Evolutionary conservation across 2,329 filamentous ascomycete genomes (phyloP), one percentile per base, ranked within the genome.

Genomic region (Calonectria pauciramosa): DNA sequence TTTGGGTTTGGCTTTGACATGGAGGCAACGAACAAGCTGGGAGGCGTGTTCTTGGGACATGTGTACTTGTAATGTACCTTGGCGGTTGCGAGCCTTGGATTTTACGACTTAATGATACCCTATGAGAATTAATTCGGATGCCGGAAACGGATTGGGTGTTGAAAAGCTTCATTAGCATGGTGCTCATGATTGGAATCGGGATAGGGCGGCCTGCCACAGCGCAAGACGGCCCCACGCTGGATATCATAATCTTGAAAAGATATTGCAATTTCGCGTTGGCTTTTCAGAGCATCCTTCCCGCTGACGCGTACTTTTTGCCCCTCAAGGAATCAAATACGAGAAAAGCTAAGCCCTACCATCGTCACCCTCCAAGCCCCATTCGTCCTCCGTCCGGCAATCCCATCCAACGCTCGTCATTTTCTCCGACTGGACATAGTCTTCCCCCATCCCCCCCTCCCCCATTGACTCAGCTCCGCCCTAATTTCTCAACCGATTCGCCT

Each of bases 1-100:
- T 85, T 82, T 85, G 83, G 82, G 66, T 84, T 78, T 85, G 72
- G 80, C 74, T 80, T 81, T 80, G 76, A 79, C 44, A 64, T 44
- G n/a, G 18, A 49, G 28, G 28, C 23, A 41, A 68, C 34, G 47
- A 59, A 63, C 13, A 41, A 28, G 13, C 32, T 49, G 34, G 38
- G 23, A 32, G 36, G 28, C 36, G 26, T 28, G 56, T 56, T 36
- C 26, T 52, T 69, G 4, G 30, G 65, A 36, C 18, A 49, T 49
- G 23, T 38, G 60, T 20, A 47, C n/a, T 64, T 47, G 9, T 30
- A 20, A 64, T 32, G 38, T 18, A 10, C 20, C 26, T n/a, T 20
- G 60, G 41, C 44, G 18, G 23, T 41, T 68, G 41, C n/a, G 16
- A 20, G n/a, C 38, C 38, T 49, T 47, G 23, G 14, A n/a, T 38